These are phyloP conservation scores for Pythium guiyangense DNA, from an alignment of 352 stramenopile species.

Conservation along the genomic window DNA sequence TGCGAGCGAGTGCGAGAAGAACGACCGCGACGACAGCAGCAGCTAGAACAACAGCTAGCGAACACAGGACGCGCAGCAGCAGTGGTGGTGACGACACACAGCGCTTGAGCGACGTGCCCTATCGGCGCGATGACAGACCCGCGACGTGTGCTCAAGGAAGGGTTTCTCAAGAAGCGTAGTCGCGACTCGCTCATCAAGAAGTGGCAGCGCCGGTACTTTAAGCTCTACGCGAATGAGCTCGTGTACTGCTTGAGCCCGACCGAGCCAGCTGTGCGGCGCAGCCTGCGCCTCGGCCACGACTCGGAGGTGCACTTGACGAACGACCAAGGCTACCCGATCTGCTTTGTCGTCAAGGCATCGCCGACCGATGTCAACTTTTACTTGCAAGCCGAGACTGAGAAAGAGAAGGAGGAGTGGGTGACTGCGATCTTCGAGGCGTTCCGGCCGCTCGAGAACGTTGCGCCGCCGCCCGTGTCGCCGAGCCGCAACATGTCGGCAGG, in stretches of 20 bases:
- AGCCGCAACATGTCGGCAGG: background rate
- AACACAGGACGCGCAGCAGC: background rate
- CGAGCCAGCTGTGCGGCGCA: slow-evolving; percentile 28
- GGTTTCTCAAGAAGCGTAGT: slow-evolving; percentile 67
- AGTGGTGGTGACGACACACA: background rate
- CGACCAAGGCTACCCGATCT: slow-evolving; percentile 55
- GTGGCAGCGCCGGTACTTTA: slow-evolving; percentile 67
- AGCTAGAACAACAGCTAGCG: background rate
- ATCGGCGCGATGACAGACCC: slow-evolving; percentile 12
- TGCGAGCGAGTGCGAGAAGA: background rate
- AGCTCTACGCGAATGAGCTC: slow-evolving; percentile 54
- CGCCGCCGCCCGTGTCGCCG: slow-evolving; percentile 4
- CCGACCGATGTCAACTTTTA: slow-evolving; percentile 40
- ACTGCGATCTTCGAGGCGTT: slow-evolving; percentile 51
- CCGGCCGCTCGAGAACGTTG: slow-evolving; percentile 34
- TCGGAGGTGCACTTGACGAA: slow-evolving; percentile 52
- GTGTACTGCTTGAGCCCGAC: slow-evolving; percentile 44
- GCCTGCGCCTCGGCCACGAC: slow-evolving; percentile 47
- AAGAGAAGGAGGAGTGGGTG: slow-evolving; percentile 59
- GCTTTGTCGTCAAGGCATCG: slow-evolving; percentile 53
- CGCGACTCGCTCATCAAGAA: slow-evolving; percentile 32
- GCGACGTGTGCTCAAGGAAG: slow-evolving; percentile 57
- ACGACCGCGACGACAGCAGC: background rate
- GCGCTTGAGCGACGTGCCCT: background rate
- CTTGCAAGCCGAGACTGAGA: slow-evolving; percentile 57